Conservation (phyloP, 305 asterid species). For the Solanum hybrid region DNA sequence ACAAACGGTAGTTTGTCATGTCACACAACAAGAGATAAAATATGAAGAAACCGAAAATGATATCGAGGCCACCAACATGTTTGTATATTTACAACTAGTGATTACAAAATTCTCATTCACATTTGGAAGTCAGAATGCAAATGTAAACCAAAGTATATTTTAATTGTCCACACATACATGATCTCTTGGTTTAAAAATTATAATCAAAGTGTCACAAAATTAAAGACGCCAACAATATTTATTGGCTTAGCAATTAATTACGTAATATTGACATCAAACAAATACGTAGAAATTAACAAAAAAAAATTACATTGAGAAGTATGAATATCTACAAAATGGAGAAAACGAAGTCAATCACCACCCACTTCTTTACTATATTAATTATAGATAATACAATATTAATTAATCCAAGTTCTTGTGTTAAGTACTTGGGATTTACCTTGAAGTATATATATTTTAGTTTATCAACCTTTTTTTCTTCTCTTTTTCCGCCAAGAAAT, state of each 20-base stretch:
- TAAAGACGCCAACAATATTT: not conserved
- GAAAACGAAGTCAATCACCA: not conserved
- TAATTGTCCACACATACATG: not conserved
- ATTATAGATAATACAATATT: not conserved
- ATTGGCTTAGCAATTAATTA: not conserved
- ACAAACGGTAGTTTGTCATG: not conserved
- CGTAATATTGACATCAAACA: not conserved
- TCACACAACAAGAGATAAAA: not conserved
- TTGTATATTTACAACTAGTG: not conserved
- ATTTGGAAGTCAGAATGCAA: not conserved
- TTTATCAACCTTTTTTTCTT: not conserved
- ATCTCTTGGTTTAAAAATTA: not conserved
- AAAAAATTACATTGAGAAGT: not conserved
- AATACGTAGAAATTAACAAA: not conserved
- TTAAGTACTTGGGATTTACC: not conserved
- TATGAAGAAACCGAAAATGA: not conserved
- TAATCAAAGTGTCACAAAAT: not conserved
- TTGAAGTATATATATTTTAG: not conserved
- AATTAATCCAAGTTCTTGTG: conserved; percentile 2
- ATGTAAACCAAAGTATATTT: not conserved
- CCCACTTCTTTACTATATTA: not conserved
- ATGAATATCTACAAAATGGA: not conserved
- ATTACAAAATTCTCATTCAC: not conserved
- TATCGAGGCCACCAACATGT: not conserved
- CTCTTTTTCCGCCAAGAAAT: conserved; percentile 1